Evolutionary conservation across 139 green algal genomes (phyloP).

Genomic region (Micractinium conductrix): DNA sequence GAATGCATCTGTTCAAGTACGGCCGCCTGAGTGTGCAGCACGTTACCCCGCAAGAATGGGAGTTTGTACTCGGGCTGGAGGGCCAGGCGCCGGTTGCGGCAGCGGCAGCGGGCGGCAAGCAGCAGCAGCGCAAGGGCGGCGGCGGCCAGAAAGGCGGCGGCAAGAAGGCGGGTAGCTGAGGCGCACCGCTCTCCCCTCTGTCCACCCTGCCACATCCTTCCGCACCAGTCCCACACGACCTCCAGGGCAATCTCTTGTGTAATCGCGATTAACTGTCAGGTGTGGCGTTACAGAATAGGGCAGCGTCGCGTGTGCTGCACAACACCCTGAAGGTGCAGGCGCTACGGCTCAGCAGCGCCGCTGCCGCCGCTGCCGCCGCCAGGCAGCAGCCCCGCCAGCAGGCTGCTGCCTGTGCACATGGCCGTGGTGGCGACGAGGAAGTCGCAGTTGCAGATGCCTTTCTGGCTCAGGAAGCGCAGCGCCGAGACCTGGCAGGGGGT

Average conservation of each 20-base stretch:
- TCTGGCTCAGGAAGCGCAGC: slow-evolving; percentile 74
- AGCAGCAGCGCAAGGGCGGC: background rate
- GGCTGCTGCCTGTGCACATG: slow-evolving; percentile 77
- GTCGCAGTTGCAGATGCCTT: slow-evolving; percentile 57
- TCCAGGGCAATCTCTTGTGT: no score
- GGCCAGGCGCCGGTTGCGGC: background rate
- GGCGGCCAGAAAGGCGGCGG: background rate
- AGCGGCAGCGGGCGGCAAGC: background rate
- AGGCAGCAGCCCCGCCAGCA: slow-evolving; percentile 59
- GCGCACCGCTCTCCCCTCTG: no score
- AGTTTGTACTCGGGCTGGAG: slow-evolving; percentile 51
- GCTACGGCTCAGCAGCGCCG: no score
- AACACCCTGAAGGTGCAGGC: no score
- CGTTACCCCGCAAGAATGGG: slow-evolving; percentile 42
- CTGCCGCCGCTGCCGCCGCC: no score
- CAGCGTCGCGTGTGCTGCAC: no score
- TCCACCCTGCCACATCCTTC: no score
- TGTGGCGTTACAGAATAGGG: no score
- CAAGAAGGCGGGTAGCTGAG: no score
- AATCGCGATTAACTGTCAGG: no score
- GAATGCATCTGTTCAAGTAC: slow-evolving; percentile 65
- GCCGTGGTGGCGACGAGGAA: slow-evolving; percentile 88
- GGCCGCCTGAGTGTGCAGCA: slow-evolving; percentile 63
- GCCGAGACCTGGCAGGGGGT: slow-evolving; percentile 61
- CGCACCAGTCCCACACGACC: no score